Conservation (phyloP, 2,329 filamentous ascomycete genomes). For the Helotiales sp. region DNA sequence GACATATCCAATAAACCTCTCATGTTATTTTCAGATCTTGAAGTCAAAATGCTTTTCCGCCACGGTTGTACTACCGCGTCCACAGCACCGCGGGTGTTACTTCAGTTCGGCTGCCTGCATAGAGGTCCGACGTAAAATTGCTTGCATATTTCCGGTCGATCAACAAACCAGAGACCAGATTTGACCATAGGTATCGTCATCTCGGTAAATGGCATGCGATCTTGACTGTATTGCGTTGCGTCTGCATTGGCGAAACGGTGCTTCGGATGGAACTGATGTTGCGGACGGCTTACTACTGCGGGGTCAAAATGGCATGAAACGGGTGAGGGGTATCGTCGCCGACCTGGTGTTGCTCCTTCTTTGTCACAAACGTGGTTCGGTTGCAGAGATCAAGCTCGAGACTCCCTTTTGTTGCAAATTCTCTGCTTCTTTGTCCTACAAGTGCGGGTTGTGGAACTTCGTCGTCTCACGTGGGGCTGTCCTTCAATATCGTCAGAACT, state of each 20-base stretch:
- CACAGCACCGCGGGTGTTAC: not conserved
- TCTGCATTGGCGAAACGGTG: not conserved
- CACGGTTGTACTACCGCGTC: not conserved
- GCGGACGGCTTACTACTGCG: not conserved
- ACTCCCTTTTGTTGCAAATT: not conserved
- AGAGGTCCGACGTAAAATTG: not conserved
- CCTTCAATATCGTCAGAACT: not conserved
- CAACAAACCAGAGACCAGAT: not conserved
- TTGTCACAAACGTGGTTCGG: not conserved
- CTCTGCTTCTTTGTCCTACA: not conserved
- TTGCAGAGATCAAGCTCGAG: not conserved
- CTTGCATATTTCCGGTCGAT: not conserved
- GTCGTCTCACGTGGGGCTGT: not conserved
- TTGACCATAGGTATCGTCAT: not conserved
- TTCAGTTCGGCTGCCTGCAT: constrained; percentile 2
- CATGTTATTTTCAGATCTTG: not conserved
- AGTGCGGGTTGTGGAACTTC: not conserved
- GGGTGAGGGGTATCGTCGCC: not conserved
- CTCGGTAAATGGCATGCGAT: constrained; percentile 6
- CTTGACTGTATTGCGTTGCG: constrained; percentile 4
- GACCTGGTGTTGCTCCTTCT: not conserved
- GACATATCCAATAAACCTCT: not conserved
- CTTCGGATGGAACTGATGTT: not conserved
- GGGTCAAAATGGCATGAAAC: not conserved
- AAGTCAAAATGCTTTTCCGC: not conserved